Evolutionary conservation across 75 land plant species (phyloP), one percentile per base, ranked within the genome.

Genomic region (Ceratopteris richardii): DNA sequence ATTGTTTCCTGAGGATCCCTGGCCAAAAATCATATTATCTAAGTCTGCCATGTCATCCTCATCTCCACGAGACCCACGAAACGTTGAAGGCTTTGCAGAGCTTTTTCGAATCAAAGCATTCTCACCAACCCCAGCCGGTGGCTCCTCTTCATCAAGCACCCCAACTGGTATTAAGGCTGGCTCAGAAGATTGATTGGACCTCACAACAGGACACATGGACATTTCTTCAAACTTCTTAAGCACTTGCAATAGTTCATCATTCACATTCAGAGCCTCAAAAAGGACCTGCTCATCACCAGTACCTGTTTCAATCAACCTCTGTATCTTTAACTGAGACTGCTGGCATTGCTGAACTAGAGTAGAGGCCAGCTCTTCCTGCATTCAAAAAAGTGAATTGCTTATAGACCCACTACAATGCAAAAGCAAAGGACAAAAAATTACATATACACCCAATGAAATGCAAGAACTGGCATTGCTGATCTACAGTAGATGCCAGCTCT

Each of bases 1-100:
- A 23, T 57, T 68, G 7, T 64, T 76, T 17, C 59, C 74, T 9
- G 76, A 62, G n/a, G 69, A 53, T 24, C 66, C 77, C 36, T 77
- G 84, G 1, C 97, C 97, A 62, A 92, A 92, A 10, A 92, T 87
- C 97, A 92, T 87, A 63, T 82, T 88, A 66, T 92, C 97, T 24
- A 92, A 80, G 69, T 93, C 94, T 68, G 87, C 84, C 82, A 87
- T 67, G 51, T 84, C 82, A 27, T 75, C 94, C 58, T 85, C 93
- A 7, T 79, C 82, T 0, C 63, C 69, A 18, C 56, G 36, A 26
- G 66, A 24, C 18, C 76, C 47, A 16, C 55, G 78, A 25, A 68
- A 61, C 18, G 72, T 67, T 22, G 72, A 55, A 9, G 80, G 77
- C 23, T 75, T 66, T 6, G 63, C 22, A 31, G 46, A 41, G 39